Conservation (phyloP, 73 alveolate species). For the Paramecium tetraurelia region DNA sequence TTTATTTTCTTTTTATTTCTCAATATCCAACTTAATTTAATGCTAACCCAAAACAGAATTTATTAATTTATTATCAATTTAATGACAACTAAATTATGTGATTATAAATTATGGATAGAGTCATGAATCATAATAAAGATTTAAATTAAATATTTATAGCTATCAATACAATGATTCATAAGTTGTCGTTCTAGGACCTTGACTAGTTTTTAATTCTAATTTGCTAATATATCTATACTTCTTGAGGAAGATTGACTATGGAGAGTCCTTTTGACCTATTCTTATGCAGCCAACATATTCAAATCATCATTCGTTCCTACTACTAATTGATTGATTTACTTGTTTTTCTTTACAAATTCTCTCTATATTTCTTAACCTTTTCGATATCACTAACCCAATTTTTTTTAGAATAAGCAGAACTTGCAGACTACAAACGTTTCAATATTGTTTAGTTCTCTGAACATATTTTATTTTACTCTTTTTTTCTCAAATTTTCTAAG, state of each 20-base stretch:
- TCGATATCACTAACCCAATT: constrained; percentile 6
- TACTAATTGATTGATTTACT: background rate
- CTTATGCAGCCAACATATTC: background rate
- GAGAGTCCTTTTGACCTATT: background rate
- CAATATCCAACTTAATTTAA: no score
- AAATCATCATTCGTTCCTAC: constrained; percentile 37
- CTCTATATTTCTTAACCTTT: constrained; percentile 9
- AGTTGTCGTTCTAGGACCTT: background rate
- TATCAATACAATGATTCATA: background rate
- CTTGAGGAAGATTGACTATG: constrained; percentile 14
- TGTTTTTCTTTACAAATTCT: constrained; percentile 18
- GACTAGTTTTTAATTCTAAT: background rate
- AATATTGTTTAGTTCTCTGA: background rate
- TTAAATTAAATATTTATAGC: background rate
- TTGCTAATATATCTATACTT: background rate
- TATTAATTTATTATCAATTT: background rate
- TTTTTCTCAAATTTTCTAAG: background rate
- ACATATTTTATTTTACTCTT: background rate
- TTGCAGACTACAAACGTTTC: constrained; percentile 25
- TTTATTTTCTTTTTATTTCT: background rate
- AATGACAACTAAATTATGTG: background rate
- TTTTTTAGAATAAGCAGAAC: constrained; percentile 26
- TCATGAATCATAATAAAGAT: background rate
- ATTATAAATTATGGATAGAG: background rate
- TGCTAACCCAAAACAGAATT: background rate